These are phyloP conservation scores for Corynespora cassiicola DNA, from an alignment of 2,329 filamentous ascomycete genomes.

Conservation along the genomic window DNA sequence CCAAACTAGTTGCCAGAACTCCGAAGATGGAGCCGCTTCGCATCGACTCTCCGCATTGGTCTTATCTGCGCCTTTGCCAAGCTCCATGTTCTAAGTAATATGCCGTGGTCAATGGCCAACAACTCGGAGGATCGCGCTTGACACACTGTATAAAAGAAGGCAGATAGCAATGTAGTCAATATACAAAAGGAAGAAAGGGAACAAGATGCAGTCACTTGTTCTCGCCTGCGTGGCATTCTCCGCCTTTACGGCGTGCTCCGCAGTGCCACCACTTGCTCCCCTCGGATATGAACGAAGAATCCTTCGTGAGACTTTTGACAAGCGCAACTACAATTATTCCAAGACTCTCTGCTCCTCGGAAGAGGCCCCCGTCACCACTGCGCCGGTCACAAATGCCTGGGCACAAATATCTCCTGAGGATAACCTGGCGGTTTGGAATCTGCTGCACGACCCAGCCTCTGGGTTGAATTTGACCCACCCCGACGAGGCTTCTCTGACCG, in stretches of 20 bases:
- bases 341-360: slow-evolving; percentile 17
- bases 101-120: slow-evolving; percentile 1
- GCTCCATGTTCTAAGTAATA: neutral
- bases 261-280: slow-evolving; percentile 20
- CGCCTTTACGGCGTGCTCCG: slow-evolving; percentile 9
- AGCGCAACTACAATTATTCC: slow-evolving; percentile 17
- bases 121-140: neutral
- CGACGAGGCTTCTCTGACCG: slow-evolving; percentile 44
- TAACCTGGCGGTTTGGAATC: slow-evolving; percentile 51
- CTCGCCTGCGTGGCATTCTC: slow-evolving; percentile 2
- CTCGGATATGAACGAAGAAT: slow-evolving; percentile 29
- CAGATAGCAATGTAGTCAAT: neutral
- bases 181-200: too few species aligned
- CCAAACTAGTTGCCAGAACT: too few species aligned
- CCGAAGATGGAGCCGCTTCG: too few species aligned
- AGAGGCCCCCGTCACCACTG: slow-evolving; percentile 23
- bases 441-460: slow-evolving; percentile 48
- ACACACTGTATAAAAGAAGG: slow-evolving; percentile 1
- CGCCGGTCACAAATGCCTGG: slow-evolving; percentile 53
- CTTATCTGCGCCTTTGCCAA: slow-evolving; percentile 4
- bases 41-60: slow-evolving; percentile 1
- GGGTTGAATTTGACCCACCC: slow-evolving; percentile 56
- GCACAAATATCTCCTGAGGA: slow-evolving; percentile 51
- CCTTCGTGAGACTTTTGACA: slow-evolving; percentile 23
- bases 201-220: slow-evolving; percentile 7